These are phyloP conservation scores for Lasiodiplodia hormozganensis DNA, from an alignment of 2,329 filamentous ascomycete species.

Conservation along the genomic window DNA sequence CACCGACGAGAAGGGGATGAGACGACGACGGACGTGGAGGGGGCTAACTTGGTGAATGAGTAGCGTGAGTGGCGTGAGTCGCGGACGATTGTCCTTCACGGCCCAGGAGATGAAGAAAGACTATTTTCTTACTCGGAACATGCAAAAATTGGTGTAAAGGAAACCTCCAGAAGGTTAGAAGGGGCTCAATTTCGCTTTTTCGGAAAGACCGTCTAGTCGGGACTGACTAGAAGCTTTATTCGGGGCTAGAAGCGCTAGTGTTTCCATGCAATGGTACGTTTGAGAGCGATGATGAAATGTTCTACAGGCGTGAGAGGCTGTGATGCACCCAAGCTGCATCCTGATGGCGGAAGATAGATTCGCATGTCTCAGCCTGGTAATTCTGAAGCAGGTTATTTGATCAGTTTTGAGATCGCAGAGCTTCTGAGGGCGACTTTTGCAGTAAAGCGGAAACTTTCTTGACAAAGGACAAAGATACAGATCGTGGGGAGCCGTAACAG, in stretches of 20 bases:
- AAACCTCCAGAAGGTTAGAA: too few species aligned
- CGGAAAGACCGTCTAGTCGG: neutral
- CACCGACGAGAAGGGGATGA: neutral
- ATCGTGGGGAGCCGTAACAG: constrained; percentile 9
- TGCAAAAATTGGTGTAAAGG: neutral
- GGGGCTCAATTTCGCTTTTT: neutral
- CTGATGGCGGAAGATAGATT: neutral
- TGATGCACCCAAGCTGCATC: neutral
- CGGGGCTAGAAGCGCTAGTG: neutral
- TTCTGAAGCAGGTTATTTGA: neutral
- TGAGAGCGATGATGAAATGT: neutral
- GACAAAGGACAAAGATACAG: neutral
- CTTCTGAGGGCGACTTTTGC: neutral
- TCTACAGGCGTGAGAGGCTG: neutral
- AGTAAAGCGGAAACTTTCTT: neutral
- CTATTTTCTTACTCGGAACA: too few species aligned
- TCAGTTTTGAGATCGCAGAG: neutral
- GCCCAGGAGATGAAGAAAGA: neutral
- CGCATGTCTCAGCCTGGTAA: neutral
- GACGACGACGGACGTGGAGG: neutral
- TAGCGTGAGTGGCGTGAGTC: neutral
- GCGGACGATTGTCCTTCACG: neutral
- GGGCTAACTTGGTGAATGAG: constrained; percentile 18
- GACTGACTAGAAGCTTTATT: neutral
- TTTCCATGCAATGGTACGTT: neutral